These are phyloP conservation scores for Alloteropsis semialata DNA, from an alignment of 176 grass and related monocot species.

Conservation along the genomic window DNA sequence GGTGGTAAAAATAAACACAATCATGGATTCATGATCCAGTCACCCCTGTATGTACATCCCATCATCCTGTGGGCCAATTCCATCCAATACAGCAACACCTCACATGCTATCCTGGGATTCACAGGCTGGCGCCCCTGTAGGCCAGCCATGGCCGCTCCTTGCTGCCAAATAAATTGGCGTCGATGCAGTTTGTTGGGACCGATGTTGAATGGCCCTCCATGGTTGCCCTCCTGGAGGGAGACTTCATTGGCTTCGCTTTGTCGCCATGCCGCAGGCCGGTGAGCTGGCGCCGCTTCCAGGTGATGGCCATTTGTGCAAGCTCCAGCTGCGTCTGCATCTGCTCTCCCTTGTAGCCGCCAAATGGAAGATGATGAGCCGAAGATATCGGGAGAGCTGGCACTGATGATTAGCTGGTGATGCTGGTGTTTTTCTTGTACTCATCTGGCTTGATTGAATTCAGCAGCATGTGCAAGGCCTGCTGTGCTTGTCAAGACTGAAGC, in stretches of 20 bases:
- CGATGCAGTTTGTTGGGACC: slow-evolving; percentile 34
- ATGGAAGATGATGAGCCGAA: not conserved
- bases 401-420: slow-evolving; percentile 1
- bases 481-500: slow-evolving; percentile 19
- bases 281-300: slow-evolving; percentile 17
- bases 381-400: slow-evolving; percentile 9
- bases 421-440: slow-evolving; percentile 6
- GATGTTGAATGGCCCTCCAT: slow-evolving; percentile 13
- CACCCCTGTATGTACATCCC: slow-evolving; percentile 23
- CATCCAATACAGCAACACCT: slow-evolving; percentile 24
- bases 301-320: slow-evolving; percentile 44
- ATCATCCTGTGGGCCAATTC: slow-evolving; percentile 28
- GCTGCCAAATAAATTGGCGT: slow-evolving; percentile 43
- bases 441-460: slow-evolving; percentile 8
- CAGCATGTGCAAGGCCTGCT: slow-evolving; percentile 28
- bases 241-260: slow-evolving; percentile 40
- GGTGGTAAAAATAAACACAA: slow-evolving; percentile 38
- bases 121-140: slow-evolving; percentile 39
- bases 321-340: slow-evolving; percentile 14
- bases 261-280: slow-evolving; percentile 1
- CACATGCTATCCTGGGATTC: slow-evolving; percentile 47
- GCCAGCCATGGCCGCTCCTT: slow-evolving; percentile 6
- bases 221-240: slow-evolving; percentile 7
- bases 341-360: not conserved
- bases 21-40: slow-evolving; percentile 4